Conservation (phyloP, 345 rosid species). For the Salix suchowensis region DNA sequence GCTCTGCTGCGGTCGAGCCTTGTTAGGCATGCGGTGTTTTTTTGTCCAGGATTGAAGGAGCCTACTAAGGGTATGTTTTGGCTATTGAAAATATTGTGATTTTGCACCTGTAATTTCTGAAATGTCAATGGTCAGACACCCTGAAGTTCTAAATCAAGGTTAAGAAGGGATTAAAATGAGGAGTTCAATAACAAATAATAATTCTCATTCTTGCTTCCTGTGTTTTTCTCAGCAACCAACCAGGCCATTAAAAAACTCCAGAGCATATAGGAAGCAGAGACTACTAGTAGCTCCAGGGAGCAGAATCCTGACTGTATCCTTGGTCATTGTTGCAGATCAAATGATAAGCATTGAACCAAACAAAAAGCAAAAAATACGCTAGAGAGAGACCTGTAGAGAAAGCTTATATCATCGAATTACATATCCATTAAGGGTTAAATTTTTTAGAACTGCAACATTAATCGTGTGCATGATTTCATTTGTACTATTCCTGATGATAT, state of each 20-base stretch:
- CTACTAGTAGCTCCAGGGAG: background rate
- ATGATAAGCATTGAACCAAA: background rate
- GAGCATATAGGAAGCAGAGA: background rate
- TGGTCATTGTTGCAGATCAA: background rate
- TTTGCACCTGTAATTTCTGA: no score
- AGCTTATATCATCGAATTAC: background rate
- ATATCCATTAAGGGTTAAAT: background rate
- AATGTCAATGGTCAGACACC: background rate
- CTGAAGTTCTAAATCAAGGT: background rate
- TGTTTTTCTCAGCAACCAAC: background rate
- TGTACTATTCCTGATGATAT: no score
- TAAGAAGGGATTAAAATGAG: background rate
- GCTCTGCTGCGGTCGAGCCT: constrained; percentile 84
- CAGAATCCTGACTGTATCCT: background rate
- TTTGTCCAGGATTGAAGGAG: constrained; percentile 72
- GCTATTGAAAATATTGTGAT: no score
- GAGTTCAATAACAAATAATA: no score
- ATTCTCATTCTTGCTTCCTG: background rate
- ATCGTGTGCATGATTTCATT: background rate
- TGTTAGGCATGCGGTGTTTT: constrained; percentile 71
- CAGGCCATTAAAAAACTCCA: background rate
- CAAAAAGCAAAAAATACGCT: background rate
- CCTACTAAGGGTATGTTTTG: constrained; percentile 4
- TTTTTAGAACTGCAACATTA: no score
- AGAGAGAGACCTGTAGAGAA: background rate